Evolutionary conservation across 129 eudicot genomes (phyloP), one percentile per base, ranked within the genome.

Genomic region (Artemisia argyi): DNA sequence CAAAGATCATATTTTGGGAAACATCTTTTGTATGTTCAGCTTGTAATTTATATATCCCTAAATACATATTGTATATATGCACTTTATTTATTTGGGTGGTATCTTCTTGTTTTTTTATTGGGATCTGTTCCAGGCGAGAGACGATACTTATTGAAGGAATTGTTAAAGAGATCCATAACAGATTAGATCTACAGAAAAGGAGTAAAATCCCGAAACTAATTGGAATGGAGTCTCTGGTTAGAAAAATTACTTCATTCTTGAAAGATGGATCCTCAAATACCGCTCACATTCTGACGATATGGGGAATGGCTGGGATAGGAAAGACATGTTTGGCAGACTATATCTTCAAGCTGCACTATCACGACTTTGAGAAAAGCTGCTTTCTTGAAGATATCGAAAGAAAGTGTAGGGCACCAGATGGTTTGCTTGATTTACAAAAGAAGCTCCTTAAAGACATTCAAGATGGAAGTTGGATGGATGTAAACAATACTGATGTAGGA

Each of bases 291-390:
- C 56, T 64, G 2, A 74, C 78, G 1, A 64, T 74, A 35, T 55
- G 46, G 9, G 78, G 78, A 16, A 71, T 71, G 7, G 30, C 78
- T 57, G 81, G 84, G 50, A 81, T 81, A 1, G 81, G 84, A 46
- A 81, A 81, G 74, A 76, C 81, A 53, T 57, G 73, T n/a, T 63
- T 75, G 14, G 78, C 81, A 12, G 52, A 19, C 51, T 64, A 68
- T 75, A 63, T 61, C 24, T 71, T 35, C 32, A 53, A 54, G 57
- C 50, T 32, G 9, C 70, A 76, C 69, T 57, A 14, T 50, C 66
- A 11, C n/a, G 42, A 32, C 5, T 75, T 81, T 35, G 69, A 76
- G 4, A 69, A 3, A 13, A 75, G 81, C 56, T 61, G 81, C 58
- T 81, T 75, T 39, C 18, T 81, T 32, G 49, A 58, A 18, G 71